Evolutionary conservation across 176 grass and related monocot genomes (phyloP), one percentile per base, ranked within the genome.

Genomic region (Cocos nucifera): DNA sequence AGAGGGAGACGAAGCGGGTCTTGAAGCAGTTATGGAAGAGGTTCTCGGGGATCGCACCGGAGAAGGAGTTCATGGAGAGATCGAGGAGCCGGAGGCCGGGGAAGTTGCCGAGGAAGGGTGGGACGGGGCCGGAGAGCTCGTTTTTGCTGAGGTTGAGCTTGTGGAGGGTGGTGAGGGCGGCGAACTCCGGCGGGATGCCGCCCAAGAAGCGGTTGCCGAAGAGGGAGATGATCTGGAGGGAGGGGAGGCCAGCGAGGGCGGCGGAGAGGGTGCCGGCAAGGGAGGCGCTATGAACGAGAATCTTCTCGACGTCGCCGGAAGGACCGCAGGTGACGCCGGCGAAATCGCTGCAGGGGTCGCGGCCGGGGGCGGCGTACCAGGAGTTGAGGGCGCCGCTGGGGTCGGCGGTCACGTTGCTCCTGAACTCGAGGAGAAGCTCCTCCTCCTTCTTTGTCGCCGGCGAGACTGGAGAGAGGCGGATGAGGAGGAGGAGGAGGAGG

Each of bases 131-230:
- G n/a, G 57, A 73, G 0, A 98, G 58, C 15, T 79, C 69, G 84
- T 98, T 98, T 21, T 77, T 79, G 80, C 87, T 92, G 67, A 98
- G 84, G 75, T 98, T 98, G 62, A 98, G 88, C 77, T 98, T 98
- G 74, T 50, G 88, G 24, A 98, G 84, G 49, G 81, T 86, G 39
- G 48, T 18, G 17, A 98, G 79, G 15, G 70, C 16, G 15, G 19
- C 1, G 73, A 62, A 86, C 48, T n/a, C 2, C 0, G 63, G 1
- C 2, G 93, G 93, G 30, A 98, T 56, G 5, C 20, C 61, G 54
- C 88, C 93, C 25, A 82, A 17, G 63, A 98, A 76, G 2, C 67
- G 5, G 76, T 98, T 98, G 0, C 64, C 78, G 67, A 98, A 98
- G 62, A 98, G 87, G 2, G 93, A 98, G 65, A 98, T 2, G 22